Evolutionary conservation across 2,329 filamentous ascomycete species (phyloP), one percentile per base, ranked within the genome.

Genomic region (Fusarium mangiferae): DNA sequence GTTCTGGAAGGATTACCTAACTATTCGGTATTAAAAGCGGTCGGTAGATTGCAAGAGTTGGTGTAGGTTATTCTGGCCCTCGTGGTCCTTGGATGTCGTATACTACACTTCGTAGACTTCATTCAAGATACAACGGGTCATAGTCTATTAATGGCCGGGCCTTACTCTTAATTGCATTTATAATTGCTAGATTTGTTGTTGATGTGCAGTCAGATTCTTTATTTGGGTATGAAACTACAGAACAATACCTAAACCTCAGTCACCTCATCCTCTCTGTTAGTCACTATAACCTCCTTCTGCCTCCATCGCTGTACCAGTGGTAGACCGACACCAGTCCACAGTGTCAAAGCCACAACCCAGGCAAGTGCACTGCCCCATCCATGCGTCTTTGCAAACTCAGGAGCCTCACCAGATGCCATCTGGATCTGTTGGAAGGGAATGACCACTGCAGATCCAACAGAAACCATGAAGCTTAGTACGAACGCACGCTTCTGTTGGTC

Each of bases 401-500:
- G 82, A 36, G 82, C 82, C 52, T 83, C 74, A 2, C 78, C 79
- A 46, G 81, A 82, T 3, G 82, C 80, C 63, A 83, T 78, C 60
- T 83, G 82, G 18, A 80, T 58, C 67, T 84, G 82, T 70, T 84
- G 83, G 60, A 83, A 84, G 4, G 82, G 82, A 36, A 83, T 83
- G 7, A 81, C 78, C 1, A 83, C 80, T 9, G 82, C 82, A 17
- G 78, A 76, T 14, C 82, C 83, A 12, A 83, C 80, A 3, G 81
- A 81, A 0, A 80, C 79, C 79, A 84, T 84, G 65, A 83, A 81
- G 8, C 81, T 82, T 7, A 85, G 73, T 15, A 83, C 75, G 49
- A 85, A 84, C 0, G 82, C 83, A 13, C 84, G 81, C 66, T 84
- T 83, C 74, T 85, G 83, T 64, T 84, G 81, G 57, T 85, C 83